A percentile compares a stretch with the other conserved stretches of the same genome.
Conservation (phyloP, 177 flowering plant genomes). For the Tripterygium wilfordii region DNA sequence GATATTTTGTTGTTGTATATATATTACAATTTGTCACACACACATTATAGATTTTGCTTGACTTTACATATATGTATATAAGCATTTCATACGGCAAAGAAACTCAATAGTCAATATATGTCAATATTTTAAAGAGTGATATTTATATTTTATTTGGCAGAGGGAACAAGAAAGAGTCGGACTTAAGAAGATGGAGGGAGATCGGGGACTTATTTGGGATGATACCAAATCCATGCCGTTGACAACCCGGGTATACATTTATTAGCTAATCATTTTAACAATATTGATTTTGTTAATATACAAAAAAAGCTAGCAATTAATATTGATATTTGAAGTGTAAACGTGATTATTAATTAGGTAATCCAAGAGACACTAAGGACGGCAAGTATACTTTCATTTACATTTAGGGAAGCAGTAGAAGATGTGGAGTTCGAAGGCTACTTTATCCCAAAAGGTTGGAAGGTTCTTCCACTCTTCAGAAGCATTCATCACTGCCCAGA, state of each 20-base stretch:
- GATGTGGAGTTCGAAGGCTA: constrained; percentile 85
- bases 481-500: constrained; percentile 73
- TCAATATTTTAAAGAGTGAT: too few species aligned
- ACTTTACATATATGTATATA: too few species aligned
- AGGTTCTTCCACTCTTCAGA: constrained; percentile 91
- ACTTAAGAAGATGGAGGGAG: constrained; percentile 23
- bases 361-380: constrained; percentile 75
- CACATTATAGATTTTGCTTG: too few species aligned
- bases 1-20: neutral
- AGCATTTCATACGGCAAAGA: too few species aligned
- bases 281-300: neutral
- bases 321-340: neutral
- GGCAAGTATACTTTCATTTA: constrained; percentile 78
- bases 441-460: constrained; percentile 88
- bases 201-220: constrained; percentile 64
- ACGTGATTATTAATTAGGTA: constrained; percentile 30
- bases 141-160: constrained; percentile 29
- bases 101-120: too few species aligned
- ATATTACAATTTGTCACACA: neutral
- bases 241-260: constrained; percentile 50
- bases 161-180: constrained; percentile 64
- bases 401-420: constrained; percentile 92
- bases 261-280: neutral
- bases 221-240: constrained; percentile 71
- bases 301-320: neutral